Evolutionary conservation across 2,329 filamentous ascomycete species (phyloP), one percentile per base, ranked within the genome.

Genomic region (Aspergillus proliferans): DNA sequence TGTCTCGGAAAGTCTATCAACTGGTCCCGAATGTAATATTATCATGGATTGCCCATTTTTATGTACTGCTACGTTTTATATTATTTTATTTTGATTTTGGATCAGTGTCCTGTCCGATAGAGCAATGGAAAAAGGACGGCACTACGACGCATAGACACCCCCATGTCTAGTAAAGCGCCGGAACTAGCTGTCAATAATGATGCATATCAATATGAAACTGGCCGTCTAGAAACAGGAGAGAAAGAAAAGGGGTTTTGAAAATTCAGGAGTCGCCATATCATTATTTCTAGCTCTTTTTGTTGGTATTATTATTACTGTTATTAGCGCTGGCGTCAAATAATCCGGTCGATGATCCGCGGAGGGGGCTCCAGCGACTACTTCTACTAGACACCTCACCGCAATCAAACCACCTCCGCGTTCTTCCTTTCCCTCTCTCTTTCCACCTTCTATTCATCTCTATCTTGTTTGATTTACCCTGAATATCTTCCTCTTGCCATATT

Each of bases 261-360:
- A 38, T 38, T 38, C 34, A 38, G 34, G 34, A 38, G 34, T 38
- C n/a, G 18, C 14, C 3, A 3, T 15, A 19, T 38, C n/a, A 9
- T n/a, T 38, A 19, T 40, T 19, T 22, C 10, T 10, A 22, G n/a
- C 7, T 19, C 18, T 21, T 26, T 43, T 43, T 24, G 15, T 43
- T 28, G 19, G 14, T 28, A 18, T 15, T 43, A 26, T 26, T 43
- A 43, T 26, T 43, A n/a, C 40, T 42, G 40, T 42, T 22, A 42
- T 42, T 42, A 22, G 19, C 15, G 12, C 44, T 26, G 28, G 36
- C 41, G 41, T 46, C 43, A 45, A 48, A 46, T 42, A 26, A 38
- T 42, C 19, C 43, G 42, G 49, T 52, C 28, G 49, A 52, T 51
- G 55, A 58, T 58, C 54, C 54, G 54, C 54, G 54, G 55, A 51